A percentile compares a stretch with the other conserved stretches of the same genome.
phyloP scores from a whole-genome alignment of 345 rosid species.

The Hibiscus mutabilis region DNA sequence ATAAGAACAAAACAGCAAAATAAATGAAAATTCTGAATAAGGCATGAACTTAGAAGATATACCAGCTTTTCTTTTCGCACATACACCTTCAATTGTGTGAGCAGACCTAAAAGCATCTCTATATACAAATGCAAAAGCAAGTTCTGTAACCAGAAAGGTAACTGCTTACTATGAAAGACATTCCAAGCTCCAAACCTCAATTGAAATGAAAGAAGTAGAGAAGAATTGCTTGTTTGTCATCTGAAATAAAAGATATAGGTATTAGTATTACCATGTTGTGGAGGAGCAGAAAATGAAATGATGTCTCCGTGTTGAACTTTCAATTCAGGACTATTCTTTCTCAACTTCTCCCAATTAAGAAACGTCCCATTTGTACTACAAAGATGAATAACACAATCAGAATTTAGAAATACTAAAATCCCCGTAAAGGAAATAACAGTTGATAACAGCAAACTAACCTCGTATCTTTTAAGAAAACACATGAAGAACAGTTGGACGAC shows the following conservation, averaged over 20 bases:
- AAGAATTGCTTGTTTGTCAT: neutral
- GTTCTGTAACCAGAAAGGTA: conserved; percentile 40
- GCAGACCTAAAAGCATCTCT: conserved; percentile 45
- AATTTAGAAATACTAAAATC: too few relatives aligned
- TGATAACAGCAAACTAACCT: conserved; percentile 38
- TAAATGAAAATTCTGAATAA: neutral
- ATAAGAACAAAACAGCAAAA: neutral
- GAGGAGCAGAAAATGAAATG: conserved; percentile 69
- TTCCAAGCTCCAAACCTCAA: neutral
- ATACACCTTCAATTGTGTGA: conserved; percentile 25
- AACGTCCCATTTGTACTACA: conserved; percentile 80
- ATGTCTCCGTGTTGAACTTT: conserved; percentile 75
- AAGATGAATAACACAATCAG: conserved; percentile 1
- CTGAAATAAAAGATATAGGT: neutral
- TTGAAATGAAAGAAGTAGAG: neutral
- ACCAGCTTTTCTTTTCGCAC: conserved; percentile 76
- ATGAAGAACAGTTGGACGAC: conserved; percentile 15
- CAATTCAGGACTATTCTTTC: conserved; percentile 18
- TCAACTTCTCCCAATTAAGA: conserved; percentile 59
- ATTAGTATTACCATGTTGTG: conserved; percentile 58
- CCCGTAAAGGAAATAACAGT: neutral
- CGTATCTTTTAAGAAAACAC: conserved; percentile 68
- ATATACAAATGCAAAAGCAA: conserved; percentile 77
- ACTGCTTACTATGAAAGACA: neutral
- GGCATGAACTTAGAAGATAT: conserved; percentile 9